Base-by-base conservation (phyloP, 768 basidiomycete genomes). In the Goffeauzyma gilvescens region DNA sequence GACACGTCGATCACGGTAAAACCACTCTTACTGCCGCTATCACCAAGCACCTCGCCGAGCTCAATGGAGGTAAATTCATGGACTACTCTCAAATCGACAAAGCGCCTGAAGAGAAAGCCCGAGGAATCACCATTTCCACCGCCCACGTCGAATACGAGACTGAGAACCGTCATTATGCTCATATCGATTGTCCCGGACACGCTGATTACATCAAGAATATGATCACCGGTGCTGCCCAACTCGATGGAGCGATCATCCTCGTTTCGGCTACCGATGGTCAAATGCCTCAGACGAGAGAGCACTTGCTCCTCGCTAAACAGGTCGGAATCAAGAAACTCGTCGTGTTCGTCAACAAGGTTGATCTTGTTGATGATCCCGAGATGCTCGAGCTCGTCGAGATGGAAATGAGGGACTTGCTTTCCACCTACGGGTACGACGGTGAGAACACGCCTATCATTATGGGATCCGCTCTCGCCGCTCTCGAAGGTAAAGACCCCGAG, bases 331-430 rank as follows among this genome's bases (percentile, higher is more conserved):
- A 89, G 68, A 81, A 79, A 65, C 75, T 98, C 27, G 86, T 96
- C 45, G 93, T 98, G 52, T 98, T 93, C 72, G 87, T 98, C 66
- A 98, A 98, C 80, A 98, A 98, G 68, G 78, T 98, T 48, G 93
- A 98, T 68, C 75, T 79, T 70, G 81, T 96, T 46, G 75, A 79
- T 48, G 93, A 98, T 72, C 76, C 79, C 5, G 93, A 98, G 72
- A 95, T 98, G 87, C 70, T 96, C 44, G 86, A 93, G 69, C 79
- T 98, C 46, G 93, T 98, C 48, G 93, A 98, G 55, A 96, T 98
- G 89, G 93, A 98, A 73, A 98, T 98, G 78, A 79, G 93, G 46
- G 93, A 98, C 60, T 72, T 98, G 9, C 73, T 98, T 18, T 68
- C 76, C 3, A 76, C 76, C 12, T 96, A 95, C 69, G 82, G 85